Evolutionary conservation across 2,329 filamentous ascomycete species (phyloP).

Genomic region (Exophiala spinifera): DNA sequence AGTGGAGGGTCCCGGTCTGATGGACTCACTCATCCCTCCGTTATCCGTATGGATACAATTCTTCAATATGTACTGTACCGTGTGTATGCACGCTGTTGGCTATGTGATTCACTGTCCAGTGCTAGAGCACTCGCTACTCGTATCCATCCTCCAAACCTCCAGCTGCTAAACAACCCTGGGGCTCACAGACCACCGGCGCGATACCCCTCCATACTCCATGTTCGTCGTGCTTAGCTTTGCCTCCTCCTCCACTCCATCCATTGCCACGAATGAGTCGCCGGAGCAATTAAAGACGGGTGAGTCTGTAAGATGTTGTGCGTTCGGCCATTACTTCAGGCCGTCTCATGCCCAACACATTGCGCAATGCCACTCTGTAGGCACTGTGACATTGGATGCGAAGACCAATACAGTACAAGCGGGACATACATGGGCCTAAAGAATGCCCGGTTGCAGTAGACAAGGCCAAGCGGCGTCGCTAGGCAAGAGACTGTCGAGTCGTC

Average conservation of each 20-base stretch:
- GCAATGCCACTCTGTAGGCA: not conserved
- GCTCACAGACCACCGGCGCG: not conserved
- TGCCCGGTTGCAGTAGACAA: slow-evolving; percentile 4
- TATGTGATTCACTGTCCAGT: not conserved
- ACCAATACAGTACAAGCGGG: slow-evolving; percentile 7
- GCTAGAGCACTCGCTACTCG: no score
- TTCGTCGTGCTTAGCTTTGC: not conserved
- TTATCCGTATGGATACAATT: no score
- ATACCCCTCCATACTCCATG: not conserved
- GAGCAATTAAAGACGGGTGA: not conserved
- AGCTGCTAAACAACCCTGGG: not conserved
- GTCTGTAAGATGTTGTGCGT: no score
- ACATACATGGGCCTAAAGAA: slow-evolving; percentile 17
- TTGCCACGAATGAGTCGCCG: not conserved
- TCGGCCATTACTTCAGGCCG: not conserved
- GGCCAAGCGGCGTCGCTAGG: slow-evolving; percentile 18
- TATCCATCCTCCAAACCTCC: not conserved
- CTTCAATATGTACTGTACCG: no score
- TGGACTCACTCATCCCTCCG: not conserved
- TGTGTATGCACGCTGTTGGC: no score
- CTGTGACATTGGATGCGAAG: slow-evolving; percentile 6
- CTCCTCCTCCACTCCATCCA: not conserved
- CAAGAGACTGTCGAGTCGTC: not conserved
- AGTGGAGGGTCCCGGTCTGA: not conserved
- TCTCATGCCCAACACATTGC: slow-evolving; percentile 6